Conservation (phyloP, 176 grass and related monocot genomes). For the Eleusine indica region DNA sequence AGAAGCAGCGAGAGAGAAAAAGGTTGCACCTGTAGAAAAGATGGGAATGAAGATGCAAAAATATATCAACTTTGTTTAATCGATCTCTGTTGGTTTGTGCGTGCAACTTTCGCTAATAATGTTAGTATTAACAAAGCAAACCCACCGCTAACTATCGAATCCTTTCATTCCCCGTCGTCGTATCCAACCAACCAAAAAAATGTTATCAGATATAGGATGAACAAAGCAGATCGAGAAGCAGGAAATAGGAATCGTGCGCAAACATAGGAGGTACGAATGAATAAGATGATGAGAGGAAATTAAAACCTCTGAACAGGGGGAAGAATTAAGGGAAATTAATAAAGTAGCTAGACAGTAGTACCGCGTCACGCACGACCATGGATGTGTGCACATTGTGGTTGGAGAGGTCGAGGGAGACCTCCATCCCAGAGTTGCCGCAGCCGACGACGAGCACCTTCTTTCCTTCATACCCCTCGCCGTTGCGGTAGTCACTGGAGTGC, state of each 20-base stretch:
- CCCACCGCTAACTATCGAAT: constrained; percentile 6
- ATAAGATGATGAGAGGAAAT: background rate
- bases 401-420: constrained; percentile 76
- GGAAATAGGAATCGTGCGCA: background rate
- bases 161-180: constrained; percentile 14
- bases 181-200: constrained; percentile 15
- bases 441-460: constrained; percentile 84
- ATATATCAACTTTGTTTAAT: constrained; percentile 40
- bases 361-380: constrained; percentile 81
- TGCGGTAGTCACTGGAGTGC: constrained; percentile 75
- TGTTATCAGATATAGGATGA: background rate
- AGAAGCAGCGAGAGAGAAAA: background rate
- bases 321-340: background rate
- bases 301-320: background rate
- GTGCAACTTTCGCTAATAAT: constrained; percentile 19
- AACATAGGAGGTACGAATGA: no score
- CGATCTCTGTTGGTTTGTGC: constrained; percentile 26
- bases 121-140: constrained; percentile 28
- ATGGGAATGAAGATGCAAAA: constrained; percentile 24
- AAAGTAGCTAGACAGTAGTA: background rate
- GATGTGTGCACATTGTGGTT: constrained; percentile 72
- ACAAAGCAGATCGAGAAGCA: no score
- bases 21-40: constrained; percentile 24
- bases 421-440: constrained; percentile 93
- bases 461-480: constrained; percentile 48